Percentiles rank a stretch among this genome's conserved stretches.
phyloP scores from a whole-genome alignment of 257 asterid genomes.

The Solanum rostratum region DNA sequence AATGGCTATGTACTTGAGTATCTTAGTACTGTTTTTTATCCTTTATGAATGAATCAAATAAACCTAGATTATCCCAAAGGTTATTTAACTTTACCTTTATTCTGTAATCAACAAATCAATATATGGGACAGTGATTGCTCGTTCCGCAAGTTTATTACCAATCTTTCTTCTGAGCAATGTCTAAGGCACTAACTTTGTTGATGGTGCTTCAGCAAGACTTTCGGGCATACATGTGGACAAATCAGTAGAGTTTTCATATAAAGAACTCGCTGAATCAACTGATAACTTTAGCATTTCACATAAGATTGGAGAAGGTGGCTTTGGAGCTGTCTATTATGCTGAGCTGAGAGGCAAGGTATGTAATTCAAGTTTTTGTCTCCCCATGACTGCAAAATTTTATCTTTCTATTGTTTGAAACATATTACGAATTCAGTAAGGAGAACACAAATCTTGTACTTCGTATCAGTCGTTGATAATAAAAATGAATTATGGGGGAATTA shows the following conservation, averaged over 20 bases:
- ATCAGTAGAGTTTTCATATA: conserved; percentile 82
- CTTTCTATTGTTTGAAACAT: neutral
- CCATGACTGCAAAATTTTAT: neutral
- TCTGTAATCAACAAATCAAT: neutral
- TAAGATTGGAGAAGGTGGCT: conserved; percentile 94
- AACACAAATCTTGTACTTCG: neutral
- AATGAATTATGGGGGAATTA: neutral
- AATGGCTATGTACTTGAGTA: neutral
- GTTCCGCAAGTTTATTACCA: neutral
- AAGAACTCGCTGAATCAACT: conserved; percentile 78
- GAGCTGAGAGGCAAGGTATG: conserved; percentile 97
- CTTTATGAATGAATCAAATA: neutral
- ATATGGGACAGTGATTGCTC: neutral
- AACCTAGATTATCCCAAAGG: neutral
- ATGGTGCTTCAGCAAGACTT: conserved; percentile 34
- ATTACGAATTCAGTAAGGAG: neutral
- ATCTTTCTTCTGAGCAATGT: neutral
- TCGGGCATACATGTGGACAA: conserved; percentile 69
- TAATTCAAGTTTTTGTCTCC: neutral
- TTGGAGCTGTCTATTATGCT: conserved; percentile 87
- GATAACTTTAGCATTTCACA: conserved; percentile 65
- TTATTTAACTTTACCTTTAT: too few relatives aligned
- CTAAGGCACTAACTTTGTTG: conserved; percentile 14
- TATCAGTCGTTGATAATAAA: neutral
- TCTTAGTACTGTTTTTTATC: neutral